Base-by-base conservation (phyloP, 2,329 filamentous ascomycete species). In the Epichloe coenophiala region DNA sequence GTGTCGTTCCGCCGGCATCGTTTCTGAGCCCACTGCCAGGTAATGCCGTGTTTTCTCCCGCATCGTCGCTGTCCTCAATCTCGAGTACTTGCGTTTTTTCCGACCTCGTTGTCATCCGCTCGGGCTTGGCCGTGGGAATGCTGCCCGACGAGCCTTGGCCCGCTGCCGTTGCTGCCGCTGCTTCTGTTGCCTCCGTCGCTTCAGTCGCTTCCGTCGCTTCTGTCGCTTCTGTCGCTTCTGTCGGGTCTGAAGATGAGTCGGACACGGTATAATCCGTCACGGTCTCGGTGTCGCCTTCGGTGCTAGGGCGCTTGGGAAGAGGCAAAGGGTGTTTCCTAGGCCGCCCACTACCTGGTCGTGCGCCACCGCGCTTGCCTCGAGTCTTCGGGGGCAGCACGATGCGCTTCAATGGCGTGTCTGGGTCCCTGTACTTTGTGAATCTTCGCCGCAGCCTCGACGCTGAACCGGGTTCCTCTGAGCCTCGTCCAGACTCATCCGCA, bases 241-340 rank as follows among this genome's bases (percentile, higher is more conserved):
- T 31, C 0, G 31, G 31, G 31, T 31, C 31, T 11, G 31, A 31
- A 4, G 31, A 31, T 9, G 31, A 31, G 31, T 31, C 31, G 8
- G 31, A 4, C 31, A 31, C 31, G 8, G 31, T 31, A 11, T 31
- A 31, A 31, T 31, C 31, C 1, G 31, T 31, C 31, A 31, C 31
- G 9, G 31, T 31, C 8, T 31, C 31, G 8, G 31, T 31, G 31
- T 31, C 31, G 31, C 31, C 9, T 31, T 8, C 31, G 31, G 31
- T 9, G 31, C 8, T 31, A 0, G 31, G 31, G 31, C 31, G 39
- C 35, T 56, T 53, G 23, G 53, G 48, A 12, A 44, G 43, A 33
- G 54, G 55, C 31, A 62, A 61, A 35, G 64, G 65, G 39, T 68
- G 64, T 56, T 68, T 68, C 57, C 66, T 65, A 59, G 66, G 66